A percentile compares a stretch with the other conserved stretches of the same genome.
phyloP scores from a whole-genome alignment of 2,329 filamentous ascomycete species.

The Stemphylium lycopersici region DNA sequence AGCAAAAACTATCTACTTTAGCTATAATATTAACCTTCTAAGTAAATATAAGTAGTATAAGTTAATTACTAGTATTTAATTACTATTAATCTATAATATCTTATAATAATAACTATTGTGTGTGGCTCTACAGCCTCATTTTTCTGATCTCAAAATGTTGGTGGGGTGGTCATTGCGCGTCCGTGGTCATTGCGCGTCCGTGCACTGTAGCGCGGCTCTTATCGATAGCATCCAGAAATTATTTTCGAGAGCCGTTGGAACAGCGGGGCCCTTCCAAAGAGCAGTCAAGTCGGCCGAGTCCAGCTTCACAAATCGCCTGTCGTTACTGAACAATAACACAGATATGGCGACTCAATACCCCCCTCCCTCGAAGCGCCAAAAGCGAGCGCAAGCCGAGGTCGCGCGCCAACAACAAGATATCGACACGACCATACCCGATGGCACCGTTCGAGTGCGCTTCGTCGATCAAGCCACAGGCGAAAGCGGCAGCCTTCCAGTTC shows the following conservation, averaged over 20 bases:
- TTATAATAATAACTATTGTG: no score
- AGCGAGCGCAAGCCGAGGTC: constrained; percentile 73
- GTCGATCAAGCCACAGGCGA: constrained; percentile 76
- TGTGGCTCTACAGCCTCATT: no score
- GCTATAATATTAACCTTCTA: no score
- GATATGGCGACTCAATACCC: constrained; percentile 80
- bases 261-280: background rate
- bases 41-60: no score
- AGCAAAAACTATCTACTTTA: no score
- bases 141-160: no score
- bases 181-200: no score
- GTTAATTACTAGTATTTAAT: no score
- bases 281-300: background rate
- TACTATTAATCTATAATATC: no score
- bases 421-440: constrained; percentile 67
- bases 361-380: constrained; percentile 88
- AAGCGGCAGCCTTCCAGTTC: constrained; percentile 71
- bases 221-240: constrained; percentile 36
- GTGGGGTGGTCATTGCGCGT: no score
- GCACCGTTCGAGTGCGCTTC: constrained; percentile 85
- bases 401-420: constrained; percentile 78
- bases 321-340: background rate
- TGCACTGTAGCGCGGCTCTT: constrained; percentile 26
- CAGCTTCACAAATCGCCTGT: background rate
- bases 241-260: constrained; percentile 13